These are phyloP conservation scores for Scedosporium aurantiacum DNA, from an alignment of 2,329 filamentous ascomycete genomes.

Conservation along the genomic window DNA sequence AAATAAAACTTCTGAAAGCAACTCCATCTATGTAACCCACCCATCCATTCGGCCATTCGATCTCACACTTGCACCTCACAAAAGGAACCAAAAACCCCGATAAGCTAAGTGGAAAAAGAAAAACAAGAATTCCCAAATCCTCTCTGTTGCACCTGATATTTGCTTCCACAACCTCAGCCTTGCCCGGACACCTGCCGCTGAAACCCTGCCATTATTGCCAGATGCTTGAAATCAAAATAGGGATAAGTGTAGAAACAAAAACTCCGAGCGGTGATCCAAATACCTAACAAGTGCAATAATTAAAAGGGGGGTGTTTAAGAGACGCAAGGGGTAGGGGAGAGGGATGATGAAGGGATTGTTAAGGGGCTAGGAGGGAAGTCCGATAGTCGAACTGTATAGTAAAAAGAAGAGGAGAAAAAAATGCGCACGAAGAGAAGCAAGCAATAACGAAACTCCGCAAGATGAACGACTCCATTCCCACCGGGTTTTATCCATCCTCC, in stretches of 20 bases:
- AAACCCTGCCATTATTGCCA: conserved; percentile 4
- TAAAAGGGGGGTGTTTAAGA: neutral
- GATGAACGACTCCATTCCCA: neutral
- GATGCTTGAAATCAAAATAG: neutral
- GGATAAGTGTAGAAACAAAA: neutral
- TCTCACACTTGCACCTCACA: neutral
- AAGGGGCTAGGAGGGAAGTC: neutral
- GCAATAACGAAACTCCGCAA: neutral
- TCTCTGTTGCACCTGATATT: neutral
- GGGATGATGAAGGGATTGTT: neutral
- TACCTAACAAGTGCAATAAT: neutral
- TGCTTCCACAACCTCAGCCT: neutral
- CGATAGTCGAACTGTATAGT: neutral
- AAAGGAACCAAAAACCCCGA: neutral
- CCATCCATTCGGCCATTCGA: neutral
- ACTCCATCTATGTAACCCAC: neutral
- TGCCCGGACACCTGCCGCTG: neutral
- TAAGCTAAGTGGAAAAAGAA: neutral
- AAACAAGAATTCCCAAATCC: neutral
- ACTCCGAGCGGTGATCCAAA: neutral
- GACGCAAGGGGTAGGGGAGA: neutral
- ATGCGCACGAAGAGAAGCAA: neutral
- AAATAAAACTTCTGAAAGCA: neutral
- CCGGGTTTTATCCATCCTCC: neutral
- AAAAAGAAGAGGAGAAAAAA: neutral